Base-by-base conservation (phyloP, 1,284 basidiomycete genomes). In the Malassezia sympodialis region DNA sequence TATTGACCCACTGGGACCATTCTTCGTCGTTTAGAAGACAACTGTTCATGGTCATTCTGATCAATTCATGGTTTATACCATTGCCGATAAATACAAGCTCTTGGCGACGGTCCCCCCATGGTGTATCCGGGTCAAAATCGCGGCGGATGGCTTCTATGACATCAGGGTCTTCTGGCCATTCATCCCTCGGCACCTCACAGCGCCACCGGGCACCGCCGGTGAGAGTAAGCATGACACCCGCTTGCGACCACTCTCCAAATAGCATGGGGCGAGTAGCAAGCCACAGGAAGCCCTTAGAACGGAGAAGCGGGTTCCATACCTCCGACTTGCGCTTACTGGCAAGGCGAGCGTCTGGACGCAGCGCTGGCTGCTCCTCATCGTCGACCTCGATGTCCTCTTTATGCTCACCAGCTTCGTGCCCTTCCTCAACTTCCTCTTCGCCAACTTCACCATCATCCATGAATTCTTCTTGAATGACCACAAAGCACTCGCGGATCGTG, bases 221-320 rank as follows among this genome's bases (percentile, higher is more conserved):
- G 14, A 79, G 53, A 0, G 77, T 78, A 41, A 77, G 70, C 70
- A 75, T 72, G 44, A 74, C 71, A 17, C 78, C 78, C 2, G 78
- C 77, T 59, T 78, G 78, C 2, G 71, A 75, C 78, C 77, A 78
- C 52, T 79, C 78, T 30, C 78, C 78, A 43, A 73, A 75, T 62
- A 69, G 61, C 17, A 62, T 26, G 2, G 67, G 66, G 4, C 68
- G 65, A 1, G 67, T 69, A 2, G 68, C 68, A 7, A 71, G 62
- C 78, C 78, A 79, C 32, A 77, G 55, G 65, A 79, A 79, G 10
- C 78, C 75, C 58, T 79, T 79, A 24, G 74, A 76, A 11, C 78
- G 72, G 7, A 79, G 66, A 3, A 79, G 63, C 0, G 75, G 72
- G 15, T 64, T 74, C 62, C 76, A 79, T 0, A 74, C 67, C 1